Base-by-base conservation (phyloP, 129 eudicot genomes). In the Chrysanthemum lavandulifolium region DNA sequence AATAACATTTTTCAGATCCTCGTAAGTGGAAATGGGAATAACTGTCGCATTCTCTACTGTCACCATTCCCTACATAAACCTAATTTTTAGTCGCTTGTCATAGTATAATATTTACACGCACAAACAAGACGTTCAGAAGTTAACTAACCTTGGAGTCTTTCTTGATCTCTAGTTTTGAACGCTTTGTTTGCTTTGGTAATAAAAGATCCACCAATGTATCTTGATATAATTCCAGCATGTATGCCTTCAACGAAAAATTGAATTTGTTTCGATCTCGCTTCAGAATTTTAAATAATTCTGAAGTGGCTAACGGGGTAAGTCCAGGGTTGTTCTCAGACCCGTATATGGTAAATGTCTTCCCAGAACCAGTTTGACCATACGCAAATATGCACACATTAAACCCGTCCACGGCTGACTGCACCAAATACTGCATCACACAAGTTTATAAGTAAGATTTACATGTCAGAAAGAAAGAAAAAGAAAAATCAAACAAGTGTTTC, bases 331-430 rank as follows among this genome's bases (percentile, higher is more conserved):
- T 76, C n/a, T 95, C 99, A 12, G 92, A 84, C 31, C 99, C 99
- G 61, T 90, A 95, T 43, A 95, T 95, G 1, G 99, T 95, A 62
- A 86, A 95, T 10, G 99, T 95, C 81, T 95, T 95, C 83, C 99
- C 99, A 9, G 97, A 91, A 62, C 99, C 99, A 13, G 99, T 95
- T 73, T 95, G 99, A 9, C 99, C 99, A 81, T 95, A 95, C n/a
- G 99, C 99, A 82, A 95, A 95, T 58, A 95, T 91, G 75, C 99
- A 95, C 8, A 95, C 97, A 67, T 95, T 95, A 57, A 77, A 95
- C 49, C 99, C 99, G 83, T 95, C 99, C 47, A 91, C 91, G 12
- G 99, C 99, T 29, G 99, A 95, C 73, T 95, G 99, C 70, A 95
- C 96, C 91, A 95, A 71, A 84, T 90, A 95, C 99, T 95, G 90